Evolutionary conservation across 768 basidiomycete species (phyloP), one percentile per base, ranked within the genome.

Genomic region (Amanita thiersii): DNA sequence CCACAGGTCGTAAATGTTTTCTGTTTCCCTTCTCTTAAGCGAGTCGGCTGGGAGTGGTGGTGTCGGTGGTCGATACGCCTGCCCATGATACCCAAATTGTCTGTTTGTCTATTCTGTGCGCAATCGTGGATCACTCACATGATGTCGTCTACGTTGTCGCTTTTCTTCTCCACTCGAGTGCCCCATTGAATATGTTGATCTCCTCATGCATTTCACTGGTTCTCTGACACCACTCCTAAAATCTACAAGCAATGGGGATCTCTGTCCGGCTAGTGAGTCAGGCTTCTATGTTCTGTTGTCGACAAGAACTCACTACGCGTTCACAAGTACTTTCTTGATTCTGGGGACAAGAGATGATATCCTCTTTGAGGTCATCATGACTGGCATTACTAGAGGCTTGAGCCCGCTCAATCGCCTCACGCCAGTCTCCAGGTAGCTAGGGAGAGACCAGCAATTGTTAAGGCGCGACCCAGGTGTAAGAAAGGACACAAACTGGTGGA

Each of bases 351-450:
- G n/a, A n/a, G n/a, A n/a, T n/a, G n/a, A n/a, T n/a, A n/a, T n/a
- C n/a, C n/a, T n/a, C n/a, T n/a, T n/a, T n/a, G n/a, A n/a, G n/a
- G n/a, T n/a, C n/a, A n/a, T n/a, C n/a, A n/a, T n/a, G n/a, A n/a
- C n/a, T n/a, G n/a, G 33, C 39, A 19, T 43, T 39, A 8, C 37
- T 37, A 4, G 45, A 42, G 17, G 47, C 46, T 32, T 50, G 50
- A 30, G 42, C 42, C 34, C 34, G 42, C 35, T 52, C 48, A 15
- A 63, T 54, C 17, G 59, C 51, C 44, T 59, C 54, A 28, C 59
- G 56, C 62, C 62, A 64, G 33, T 67, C 62, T 26, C 52, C 51
- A 3, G 65, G 64, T 20, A 62, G 47, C 42, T 43, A 19, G 25
- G 23, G 21, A 43, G 21, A 10, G 10, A n/a, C 12, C 14, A 21